These are phyloP conservation scores for Porodaedalea pini DNA, from an alignment of 1,284 basidiomycete genomes.

Conservation along the genomic window DNA sequence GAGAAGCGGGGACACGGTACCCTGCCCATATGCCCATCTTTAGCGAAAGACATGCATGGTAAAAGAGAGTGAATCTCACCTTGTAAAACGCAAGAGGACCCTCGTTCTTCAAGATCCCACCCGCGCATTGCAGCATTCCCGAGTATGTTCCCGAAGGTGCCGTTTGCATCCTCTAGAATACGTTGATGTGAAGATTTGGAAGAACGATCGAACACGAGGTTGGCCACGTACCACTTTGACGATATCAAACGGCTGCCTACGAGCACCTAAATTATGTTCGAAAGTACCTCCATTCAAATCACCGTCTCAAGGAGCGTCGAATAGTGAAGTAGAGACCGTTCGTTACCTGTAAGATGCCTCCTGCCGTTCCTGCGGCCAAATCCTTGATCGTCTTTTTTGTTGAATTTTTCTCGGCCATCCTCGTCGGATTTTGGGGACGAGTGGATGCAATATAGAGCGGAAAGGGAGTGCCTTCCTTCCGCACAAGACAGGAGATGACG, in stretches of 20 bases:
- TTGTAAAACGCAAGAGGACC: slow-evolving; percentile 96
- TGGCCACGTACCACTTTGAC: slow-evolving; percentile 91
- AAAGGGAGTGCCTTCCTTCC: not conserved
- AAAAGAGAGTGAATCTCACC: slow-evolving; percentile 39
- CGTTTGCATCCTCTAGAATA: slow-evolving; percentile 82
- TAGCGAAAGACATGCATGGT: not conserved
- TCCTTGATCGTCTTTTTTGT: slow-evolving; percentile 35
- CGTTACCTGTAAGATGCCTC: slow-evolving; percentile 47
- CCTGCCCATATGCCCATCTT: slow-evolving; percentile 44
- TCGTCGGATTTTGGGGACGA: not conserved
- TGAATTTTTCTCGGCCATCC: slow-evolving; percentile 18
- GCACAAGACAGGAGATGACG: not conserved
- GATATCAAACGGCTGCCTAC: slow-evolving; percentile 97
- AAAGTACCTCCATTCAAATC: slow-evolving; percentile 18
- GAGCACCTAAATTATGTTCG: slow-evolving; percentile 53
- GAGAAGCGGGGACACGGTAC: slow-evolving; percentile 88
- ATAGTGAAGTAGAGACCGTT: not conserved
- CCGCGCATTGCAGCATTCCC: slow-evolving; percentile 87
- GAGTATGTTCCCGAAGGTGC: slow-evolving; percentile 86
- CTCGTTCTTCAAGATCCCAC: slow-evolving; percentile 84
- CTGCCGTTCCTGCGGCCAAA: slow-evolving; percentile 42
- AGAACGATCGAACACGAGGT: too few species aligned
- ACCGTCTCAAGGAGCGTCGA: slow-evolving; percentile 1
- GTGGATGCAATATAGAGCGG: not conserved
- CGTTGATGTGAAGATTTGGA: not conserved